phyloP scores from a whole-genome alignment of 2,329 filamentous ascomycete species.

The Fonsecaea erecta region DNA sequence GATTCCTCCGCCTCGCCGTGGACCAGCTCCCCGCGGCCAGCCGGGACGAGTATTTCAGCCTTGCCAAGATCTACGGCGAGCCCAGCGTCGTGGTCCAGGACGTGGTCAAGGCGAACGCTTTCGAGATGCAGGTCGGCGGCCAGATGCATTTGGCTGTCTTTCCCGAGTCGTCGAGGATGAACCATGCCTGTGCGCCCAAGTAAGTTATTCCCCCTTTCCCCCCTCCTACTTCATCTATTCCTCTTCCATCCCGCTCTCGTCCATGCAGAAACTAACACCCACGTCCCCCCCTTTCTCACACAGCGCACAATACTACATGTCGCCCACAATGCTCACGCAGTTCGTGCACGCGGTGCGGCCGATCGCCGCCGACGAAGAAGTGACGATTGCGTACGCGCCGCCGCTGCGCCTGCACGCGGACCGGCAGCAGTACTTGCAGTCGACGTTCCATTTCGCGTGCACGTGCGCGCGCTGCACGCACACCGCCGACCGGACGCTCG shows the following conservation, averaged over 20 bases:
- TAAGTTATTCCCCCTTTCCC: slow-evolving; percentile 12
- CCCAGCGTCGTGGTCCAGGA: slow-evolving; percentile 28
- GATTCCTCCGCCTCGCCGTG: slow-evolving; percentile 26
- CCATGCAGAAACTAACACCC: background rate
- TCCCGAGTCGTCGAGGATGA: slow-evolving; percentile 32
- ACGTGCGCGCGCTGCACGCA: slow-evolving; percentile 29
- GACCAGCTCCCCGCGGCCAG: slow-evolving; percentile 28
- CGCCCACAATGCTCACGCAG: slow-evolving; percentile 24
- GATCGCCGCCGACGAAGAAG: slow-evolving; percentile 86
- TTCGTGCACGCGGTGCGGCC: slow-evolving; percentile 56
- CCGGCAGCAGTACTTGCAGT: slow-evolving; percentile 23
- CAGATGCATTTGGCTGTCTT: slow-evolving; percentile 32
- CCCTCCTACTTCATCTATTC: background rate
- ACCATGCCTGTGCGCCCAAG: slow-evolving; percentile 35
- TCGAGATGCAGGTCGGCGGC: slow-evolving; percentile 32
- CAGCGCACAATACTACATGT: slow-evolving; percentile 32
- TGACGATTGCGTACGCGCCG: slow-evolving; percentile 79
- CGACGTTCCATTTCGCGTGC: slow-evolving; percentile 32
- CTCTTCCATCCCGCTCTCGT: background rate
- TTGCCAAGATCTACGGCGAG: slow-evolving; percentile 29
- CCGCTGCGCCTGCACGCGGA: slow-evolving; percentile 18
- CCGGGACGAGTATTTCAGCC: slow-evolving; percentile 19
- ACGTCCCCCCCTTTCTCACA: background rate
- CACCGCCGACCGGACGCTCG: background rate
- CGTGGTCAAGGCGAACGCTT: slow-evolving; percentile 34